Percentiles rank a stretch among this genome's conserved stretches.
phyloP scores from a whole-genome alignment of 2,329 filamentous ascomycete species.

The Lachnellula arida region DNA sequence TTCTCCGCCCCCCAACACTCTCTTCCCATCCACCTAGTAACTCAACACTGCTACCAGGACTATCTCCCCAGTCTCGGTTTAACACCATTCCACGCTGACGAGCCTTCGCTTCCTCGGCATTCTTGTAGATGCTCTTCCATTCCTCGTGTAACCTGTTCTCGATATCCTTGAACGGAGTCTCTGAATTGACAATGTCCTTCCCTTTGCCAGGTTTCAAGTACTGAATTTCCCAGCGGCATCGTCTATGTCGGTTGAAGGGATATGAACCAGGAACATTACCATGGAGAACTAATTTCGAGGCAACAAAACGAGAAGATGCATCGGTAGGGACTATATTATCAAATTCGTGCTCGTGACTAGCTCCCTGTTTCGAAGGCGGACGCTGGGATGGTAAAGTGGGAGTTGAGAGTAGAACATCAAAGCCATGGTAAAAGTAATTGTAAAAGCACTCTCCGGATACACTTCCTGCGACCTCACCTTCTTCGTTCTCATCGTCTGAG shows the following conservation, averaged over 20 bases:
- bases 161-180: constrained; percentile 71
- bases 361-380: constrained; percentile 47
- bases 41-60: constrained; percentile 84
- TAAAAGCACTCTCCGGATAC: constrained; percentile 79
- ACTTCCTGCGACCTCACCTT: constrained; percentile 50
- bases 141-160: constrained; percentile 62
- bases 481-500: constrained; percentile 58
- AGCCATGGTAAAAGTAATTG: constrained; percentile 95
- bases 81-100: constrained; percentile 75
- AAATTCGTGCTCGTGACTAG: constrained; percentile 22
- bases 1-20: constrained; percentile 42
- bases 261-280: constrained; percentile 94
- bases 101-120: constrained; percentile 45
- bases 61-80: constrained; percentile 87
- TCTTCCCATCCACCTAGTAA: constrained; percentile 80
- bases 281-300: constrained; percentile 88
- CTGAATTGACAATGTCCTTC: constrained; percentile 38
- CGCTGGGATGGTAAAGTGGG: constrained; percentile 60
- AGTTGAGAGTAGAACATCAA: constrained; percentile 86
- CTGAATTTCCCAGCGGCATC: constrained; percentile 78
- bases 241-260: constrained; percentile 89
- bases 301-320: constrained; percentile 63
- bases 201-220: constrained; percentile 47
- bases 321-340: constrained; percentile 23
- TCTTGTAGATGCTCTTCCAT: constrained; percentile 64